These are phyloP conservation scores for Seiridium cupressi DNA, from an alignment of 2,329 filamentous ascomycete genomes.

Conservation along the genomic window DNA sequence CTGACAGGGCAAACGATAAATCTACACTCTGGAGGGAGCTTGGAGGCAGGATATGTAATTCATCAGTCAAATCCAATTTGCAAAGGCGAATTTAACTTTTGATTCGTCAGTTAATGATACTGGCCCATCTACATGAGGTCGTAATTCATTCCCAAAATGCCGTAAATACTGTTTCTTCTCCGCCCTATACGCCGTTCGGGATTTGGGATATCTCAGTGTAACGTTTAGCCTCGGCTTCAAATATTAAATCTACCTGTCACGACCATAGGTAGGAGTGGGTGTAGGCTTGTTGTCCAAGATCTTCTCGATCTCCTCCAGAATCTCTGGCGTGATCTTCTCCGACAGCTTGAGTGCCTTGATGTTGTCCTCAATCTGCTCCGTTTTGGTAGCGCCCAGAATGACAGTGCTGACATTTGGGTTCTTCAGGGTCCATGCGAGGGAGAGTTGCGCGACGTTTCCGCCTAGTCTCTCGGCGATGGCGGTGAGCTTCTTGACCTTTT, in stretches of 20 bases:
- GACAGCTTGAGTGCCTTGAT: slow-evolving; percentile 43
- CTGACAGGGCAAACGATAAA: too few species aligned
- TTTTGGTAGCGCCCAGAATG: slow-evolving; percentile 50
- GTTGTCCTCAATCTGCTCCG: slow-evolving; percentile 52
- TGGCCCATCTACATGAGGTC: too few species aligned
- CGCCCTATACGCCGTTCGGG: too few species aligned
- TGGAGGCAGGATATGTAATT: too few species aligned
- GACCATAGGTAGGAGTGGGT: slow-evolving; percentile 4
- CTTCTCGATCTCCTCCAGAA: slow-evolving; percentile 50
- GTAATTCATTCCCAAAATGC: too few species aligned
- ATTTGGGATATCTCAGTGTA: too few species aligned
- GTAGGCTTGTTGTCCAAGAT: slow-evolving; percentile 33
- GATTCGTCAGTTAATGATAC: too few species aligned
- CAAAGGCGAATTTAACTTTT: too few species aligned
- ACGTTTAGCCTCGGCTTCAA: too few species aligned
- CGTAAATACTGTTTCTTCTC: too few species aligned
- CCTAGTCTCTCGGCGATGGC: slow-evolving; percentile 57
- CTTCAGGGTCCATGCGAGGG: slow-evolving; percentile 52
- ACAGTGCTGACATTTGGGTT: slow-evolving; percentile 52
- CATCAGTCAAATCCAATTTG: too few species aligned
- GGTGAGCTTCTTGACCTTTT: slow-evolving; percentile 42
- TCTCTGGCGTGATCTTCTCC: slow-evolving; percentile 46
- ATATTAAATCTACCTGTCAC: background rate
- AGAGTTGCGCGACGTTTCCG: slow-evolving; percentile 48
- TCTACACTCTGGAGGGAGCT: too few species aligned